Evolutionary conservation across 768 basidiomycete species (phyloP).

Genomic region (Daedaleopsis sinensis): DNA sequence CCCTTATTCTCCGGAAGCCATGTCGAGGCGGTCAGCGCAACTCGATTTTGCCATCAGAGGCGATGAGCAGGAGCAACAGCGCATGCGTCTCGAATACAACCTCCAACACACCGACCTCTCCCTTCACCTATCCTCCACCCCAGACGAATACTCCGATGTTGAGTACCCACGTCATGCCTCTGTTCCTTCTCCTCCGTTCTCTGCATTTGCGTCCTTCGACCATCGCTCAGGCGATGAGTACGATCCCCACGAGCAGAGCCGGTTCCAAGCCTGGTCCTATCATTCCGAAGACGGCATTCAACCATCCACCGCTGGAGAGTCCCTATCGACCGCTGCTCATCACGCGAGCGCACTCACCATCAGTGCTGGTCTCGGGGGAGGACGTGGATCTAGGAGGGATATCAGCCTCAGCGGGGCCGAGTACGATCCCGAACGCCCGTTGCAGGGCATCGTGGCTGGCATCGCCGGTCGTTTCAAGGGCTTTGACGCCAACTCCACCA

Average conservation of each 20-base stretch:
- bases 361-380: constrained; percentile 72
- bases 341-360: constrained; percentile 90
- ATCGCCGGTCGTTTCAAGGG: constrained; percentile 58
- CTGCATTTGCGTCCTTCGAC: constrained; percentile 64
- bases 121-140: constrained; percentile 64
- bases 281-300: constrained; percentile 61
- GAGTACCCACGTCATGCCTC: constrained; percentile 77
- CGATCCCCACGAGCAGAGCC: constrained; percentile 50
- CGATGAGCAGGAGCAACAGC: constrained; percentile 75
- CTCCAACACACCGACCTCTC: constrained; percentile 75
- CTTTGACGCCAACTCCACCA: constrained; percentile 55
- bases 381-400: constrained; percentile 53
- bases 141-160: constrained; percentile 48
- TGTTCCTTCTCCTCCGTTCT: constrained; percentile 50
- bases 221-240: constrained; percentile 57
- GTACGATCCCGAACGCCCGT: constrained; percentile 82
- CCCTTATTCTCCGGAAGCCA: constrained; percentile 10
- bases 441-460: constrained; percentile 71
- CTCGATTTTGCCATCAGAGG: constrained; percentile 61
- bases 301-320: constrained; percentile 61
- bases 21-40: constrained; percentile 21
- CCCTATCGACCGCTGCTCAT: constrained; percentile 83
- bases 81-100: constrained; percentile 79
- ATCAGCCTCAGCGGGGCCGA: constrained; percentile 73
- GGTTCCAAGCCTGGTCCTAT: constrained; percentile 39